A percentile compares a stretch with the other conserved stretches of the same genome.
Evolutionary conservation across 768 basidiomycete genomes (phyloP).

Genomic region (Tricholoma furcatifolium): DNA sequence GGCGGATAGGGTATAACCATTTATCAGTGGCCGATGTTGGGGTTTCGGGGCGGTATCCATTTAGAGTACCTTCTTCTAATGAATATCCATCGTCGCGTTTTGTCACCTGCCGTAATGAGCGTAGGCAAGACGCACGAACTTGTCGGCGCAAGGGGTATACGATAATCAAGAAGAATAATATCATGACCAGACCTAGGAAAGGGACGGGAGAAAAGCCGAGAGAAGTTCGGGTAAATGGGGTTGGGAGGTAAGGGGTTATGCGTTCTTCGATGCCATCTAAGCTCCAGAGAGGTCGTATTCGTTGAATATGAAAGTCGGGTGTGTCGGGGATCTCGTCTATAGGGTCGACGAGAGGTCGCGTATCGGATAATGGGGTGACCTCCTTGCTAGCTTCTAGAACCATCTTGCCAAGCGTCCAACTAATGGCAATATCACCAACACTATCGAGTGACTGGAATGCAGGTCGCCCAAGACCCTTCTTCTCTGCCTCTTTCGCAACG

Average conservation of each 20-base stretch:
- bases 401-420: constrained; percentile 99
- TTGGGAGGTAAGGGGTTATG: constrained; percentile 65
- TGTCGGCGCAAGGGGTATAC: constrained; percentile 59
- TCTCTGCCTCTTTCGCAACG: constrained; percentile 71
- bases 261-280: constrained; percentile 61
- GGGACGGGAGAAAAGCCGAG: constrained; percentile 73
- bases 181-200: constrained; percentile 53
- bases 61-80: constrained; percentile 52
- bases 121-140: constrained; percentile 45
- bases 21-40: constrained; percentile 28
- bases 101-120: constrained; percentile 36
- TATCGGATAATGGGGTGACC: constrained; percentile 48
- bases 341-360: constrained; percentile 69
- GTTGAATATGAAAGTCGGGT: constrained; percentile 52
- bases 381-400: constrained; percentile 95
- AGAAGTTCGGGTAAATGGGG: constrained; percentile 57
- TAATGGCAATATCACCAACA: constrained; percentile 92
- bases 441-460: constrained; percentile 92
- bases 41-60: constrained; percentile 28
- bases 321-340: constrained; percentile 61
- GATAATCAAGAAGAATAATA: constrained; percentile 43
- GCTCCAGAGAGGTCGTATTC: constrained; percentile 62
- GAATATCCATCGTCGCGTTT: constrained; percentile 38
- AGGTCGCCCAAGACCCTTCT: constrained; percentile 80
- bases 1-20: constrained; percentile 36